Evolutionary conservation across 2,329 filamentous ascomycete species (phyloP), one percentile per base, ranked within the genome.

Genomic region (Colletotrichum sansevieriae): DNA sequence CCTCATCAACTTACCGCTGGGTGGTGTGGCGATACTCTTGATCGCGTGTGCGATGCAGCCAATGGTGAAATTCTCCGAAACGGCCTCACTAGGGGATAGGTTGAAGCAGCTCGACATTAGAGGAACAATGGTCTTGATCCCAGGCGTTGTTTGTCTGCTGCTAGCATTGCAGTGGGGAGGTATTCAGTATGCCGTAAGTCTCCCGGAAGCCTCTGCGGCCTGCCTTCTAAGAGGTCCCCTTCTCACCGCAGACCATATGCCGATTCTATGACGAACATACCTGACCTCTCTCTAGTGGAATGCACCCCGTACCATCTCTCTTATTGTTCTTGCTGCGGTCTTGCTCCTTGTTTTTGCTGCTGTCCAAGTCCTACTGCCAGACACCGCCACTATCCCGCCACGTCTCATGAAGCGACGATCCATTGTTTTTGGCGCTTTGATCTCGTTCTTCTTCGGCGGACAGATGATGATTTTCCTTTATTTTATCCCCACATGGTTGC

Each of bases 81-180:
- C n/a, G n/a, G n/a, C n/a, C n/a, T n/a, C n/a, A n/a, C n/a, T n/a
- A n/a, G n/a, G n/a, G n/a, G n/a, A n/a, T n/a, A n/a, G n/a, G n/a
- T n/a, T n/a, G n/a, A n/a, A n/a, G n/a, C 73, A 75, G 41, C 54
- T 76, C 11, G 73, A 76, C 55, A 69, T 65, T 4, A 10, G 72
- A 1, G 73, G 74, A n/a, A 74, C 67, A 2, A n/a, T 71, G 3
- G 47, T 55, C 4, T 67, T 76, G 22, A 59, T 75, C 22, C 71
- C 71, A 1, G 71, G 63, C 9, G 55, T 72, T 6, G 73, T 83
- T 49, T 84, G 81, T 68, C 78, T 84, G 5, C 71, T 84, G 0
- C 73, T 85, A 4, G 83, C 83, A 4, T 75, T 85, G 11, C 81
- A 84, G 62, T 84, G 81, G 82, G 79, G 79, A 51, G 79, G 78